Evolutionary conservation across 2,329 filamentous ascomycete genomes (phyloP).

Genomic region (Biscogniauxia sp.): DNA sequence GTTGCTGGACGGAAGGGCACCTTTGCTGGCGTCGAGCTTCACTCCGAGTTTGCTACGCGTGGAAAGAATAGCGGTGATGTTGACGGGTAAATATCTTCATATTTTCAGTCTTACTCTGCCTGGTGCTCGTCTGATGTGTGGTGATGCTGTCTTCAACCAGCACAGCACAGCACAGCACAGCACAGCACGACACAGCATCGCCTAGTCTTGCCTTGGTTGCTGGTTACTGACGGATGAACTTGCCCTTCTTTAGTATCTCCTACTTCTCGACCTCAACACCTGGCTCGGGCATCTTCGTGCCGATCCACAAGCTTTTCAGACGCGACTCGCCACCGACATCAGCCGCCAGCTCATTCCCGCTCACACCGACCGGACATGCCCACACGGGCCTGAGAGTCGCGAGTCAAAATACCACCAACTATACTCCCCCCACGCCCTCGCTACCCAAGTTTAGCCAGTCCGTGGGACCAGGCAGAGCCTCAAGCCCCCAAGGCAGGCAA

Average conservation of each 20-base stretch:
- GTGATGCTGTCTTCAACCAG: no score
- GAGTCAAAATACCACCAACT: conserved; percentile 57
- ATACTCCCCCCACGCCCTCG: conserved; percentile 63
- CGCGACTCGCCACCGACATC: conserved; percentile 57
- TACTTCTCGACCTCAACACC: conserved; percentile 81
- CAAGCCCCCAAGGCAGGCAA: conserved; percentile 71
- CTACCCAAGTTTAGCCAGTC: conserved; percentile 86
- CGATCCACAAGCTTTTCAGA: conserved; percentile 74
- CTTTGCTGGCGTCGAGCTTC: conserved; percentile 90
- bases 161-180: no score
- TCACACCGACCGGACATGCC: conserved; percentile 67
- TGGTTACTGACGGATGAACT: conserved; percentile 7
- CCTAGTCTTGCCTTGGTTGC: conserved; percentile 7
- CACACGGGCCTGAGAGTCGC: conserved; percentile 52
- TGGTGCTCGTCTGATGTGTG: neutral
- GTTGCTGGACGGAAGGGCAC: conserved; percentile 87
- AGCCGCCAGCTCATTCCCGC: conserved; percentile 51
- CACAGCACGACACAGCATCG: no score
- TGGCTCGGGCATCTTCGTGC: conserved; percentile 91
- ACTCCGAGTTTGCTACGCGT: conserved; percentile 72
- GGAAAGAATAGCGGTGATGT: conserved; percentile 98
- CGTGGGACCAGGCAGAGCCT: conserved; percentile 69
- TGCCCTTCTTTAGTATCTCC: conserved; percentile 47
- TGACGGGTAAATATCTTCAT: conserved; percentile 66
- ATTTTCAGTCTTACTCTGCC: conserved; percentile 9